A percentile compares a stretch with the other conserved stretches of the same genome.
Conservation (phyloP, 441 rosid genomes). For the Populus hybrid region DNA sequence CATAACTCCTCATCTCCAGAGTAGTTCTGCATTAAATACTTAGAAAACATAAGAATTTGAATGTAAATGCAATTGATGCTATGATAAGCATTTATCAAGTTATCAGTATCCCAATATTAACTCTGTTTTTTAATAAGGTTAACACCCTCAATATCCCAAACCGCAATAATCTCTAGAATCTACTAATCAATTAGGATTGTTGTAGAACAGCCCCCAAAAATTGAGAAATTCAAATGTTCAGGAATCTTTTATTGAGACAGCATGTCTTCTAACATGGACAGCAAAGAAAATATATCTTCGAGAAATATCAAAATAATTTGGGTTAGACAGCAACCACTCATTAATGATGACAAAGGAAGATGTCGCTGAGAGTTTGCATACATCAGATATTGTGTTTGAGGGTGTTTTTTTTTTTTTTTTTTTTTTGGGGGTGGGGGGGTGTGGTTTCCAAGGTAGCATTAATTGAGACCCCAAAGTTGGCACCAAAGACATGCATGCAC, state of each 20-base stretch:
- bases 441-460: too few species aligned
- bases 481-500: not conserved
- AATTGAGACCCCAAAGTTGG: too few species aligned
- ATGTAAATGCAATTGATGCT: not conserved
- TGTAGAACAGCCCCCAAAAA: not conserved
- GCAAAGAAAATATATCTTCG: not conserved
- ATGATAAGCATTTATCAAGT: not conserved
- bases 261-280: not conserved
- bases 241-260: not conserved
- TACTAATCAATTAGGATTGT: not conserved
- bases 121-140: not conserved
- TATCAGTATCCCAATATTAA: not conserved
- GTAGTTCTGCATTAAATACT: slow-evolving; percentile 52
- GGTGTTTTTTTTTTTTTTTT: too few species aligned
- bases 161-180: not conserved
- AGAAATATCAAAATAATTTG: too few species aligned
- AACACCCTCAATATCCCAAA: not conserved
- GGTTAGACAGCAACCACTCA: not conserved
- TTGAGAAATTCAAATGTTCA: not conserved
- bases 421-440: too few species aligned
- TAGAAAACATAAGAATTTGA: not conserved
- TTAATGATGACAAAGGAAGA: not conserved
- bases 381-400: not conserved
- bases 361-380: not conserved
- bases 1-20: slow-evolving; percentile 91